These are phyloP conservation scores for Orbilia javanica DNA, from an alignment of 2,329 filamentous ascomycete genomes.

Conservation along the genomic window DNA sequence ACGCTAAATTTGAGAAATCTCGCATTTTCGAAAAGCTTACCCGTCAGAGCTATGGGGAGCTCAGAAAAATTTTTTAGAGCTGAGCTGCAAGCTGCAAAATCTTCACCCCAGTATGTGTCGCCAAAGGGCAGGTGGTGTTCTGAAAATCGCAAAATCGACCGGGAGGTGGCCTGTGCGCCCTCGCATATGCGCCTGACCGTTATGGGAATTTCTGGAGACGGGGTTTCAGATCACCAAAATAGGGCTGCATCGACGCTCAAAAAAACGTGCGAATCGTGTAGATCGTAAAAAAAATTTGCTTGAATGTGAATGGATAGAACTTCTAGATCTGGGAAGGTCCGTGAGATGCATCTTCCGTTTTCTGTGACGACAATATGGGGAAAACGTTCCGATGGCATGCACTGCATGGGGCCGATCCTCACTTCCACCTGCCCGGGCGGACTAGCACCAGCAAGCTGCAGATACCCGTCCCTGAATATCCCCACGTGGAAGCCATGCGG, in stretches of 20 bases:
- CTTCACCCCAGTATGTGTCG: background rate
- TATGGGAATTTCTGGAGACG: conserved; percentile 1
- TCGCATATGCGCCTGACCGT: conserved; percentile 16
- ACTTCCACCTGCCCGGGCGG: conserved; percentile 41
- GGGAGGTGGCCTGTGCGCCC: conserved; percentile 14
- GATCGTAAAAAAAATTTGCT: background rate
- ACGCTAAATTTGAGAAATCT: background rate
- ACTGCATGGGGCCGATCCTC: conserved; percentile 38
- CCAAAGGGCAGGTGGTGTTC: conserved; percentile 20
- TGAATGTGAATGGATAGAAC: background rate
- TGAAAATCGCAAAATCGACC: conserved; percentile 17
- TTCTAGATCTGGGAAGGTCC: conserved; percentile 12
- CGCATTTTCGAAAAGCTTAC: conserved; percentile 6
- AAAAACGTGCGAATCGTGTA: background rate
- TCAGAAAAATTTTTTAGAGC: conserved; percentile 13
- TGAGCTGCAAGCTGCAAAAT: conserved; percentile 18
- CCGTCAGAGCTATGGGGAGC: conserved; percentile 3
- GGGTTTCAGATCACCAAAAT: conserved; percentile 1
- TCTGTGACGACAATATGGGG: conserved; percentile 19
- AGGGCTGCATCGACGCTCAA: conserved; percentile 18
- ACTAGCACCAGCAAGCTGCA: conserved; percentile 29
- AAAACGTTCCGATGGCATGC: conserved; percentile 20
- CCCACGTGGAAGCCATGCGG: conserved; percentile 49
- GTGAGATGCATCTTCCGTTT: conserved; percentile 16
- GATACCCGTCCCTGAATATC: conserved; percentile 35